phyloP scores from a whole-genome alignment of 2,329 filamentous ascomycete genomes.

The Neopestalotiopsis sp. region DNA sequence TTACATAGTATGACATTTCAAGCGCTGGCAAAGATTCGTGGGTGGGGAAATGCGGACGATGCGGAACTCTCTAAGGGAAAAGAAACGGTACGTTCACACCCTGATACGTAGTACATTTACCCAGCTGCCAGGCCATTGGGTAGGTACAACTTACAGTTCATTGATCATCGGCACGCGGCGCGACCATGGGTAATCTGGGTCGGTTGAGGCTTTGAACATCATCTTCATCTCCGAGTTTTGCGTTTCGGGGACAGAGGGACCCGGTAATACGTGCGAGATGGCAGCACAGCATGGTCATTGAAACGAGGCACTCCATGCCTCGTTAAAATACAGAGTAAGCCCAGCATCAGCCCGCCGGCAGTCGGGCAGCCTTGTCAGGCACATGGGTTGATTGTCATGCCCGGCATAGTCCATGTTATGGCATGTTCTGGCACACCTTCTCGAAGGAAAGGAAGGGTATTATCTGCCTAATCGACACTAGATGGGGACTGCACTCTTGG shows the following conservation, averaged over 20 bases:
- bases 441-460: not conserved
- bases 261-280: not conserved
- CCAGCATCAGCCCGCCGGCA: not conserved
- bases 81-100: not conserved
- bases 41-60: not conserved
- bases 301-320: not conserved
- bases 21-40: not conserved
- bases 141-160: not conserved
- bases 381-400: constrained; percentile 2
- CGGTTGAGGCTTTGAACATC: not conserved
- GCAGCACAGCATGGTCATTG: not conserved
- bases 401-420: not conserved
- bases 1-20: not conserved
- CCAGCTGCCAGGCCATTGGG: not conserved
- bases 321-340: not conserved
- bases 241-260: not conserved
- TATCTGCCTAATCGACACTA: too few relatives aligned
- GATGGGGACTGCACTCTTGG: too few relatives aligned
- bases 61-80: not conserved
- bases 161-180: not conserved
- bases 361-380: constrained; percentile 9
- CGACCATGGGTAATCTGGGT: not conserved
- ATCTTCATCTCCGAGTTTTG: not conserved
- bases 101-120: not conserved
- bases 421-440: not conserved